These are phyloP conservation scores for Wickerhamiella sorbophila DNA, from an alignment of 805 yeast genomes.

Conservation along the genomic window DNA sequence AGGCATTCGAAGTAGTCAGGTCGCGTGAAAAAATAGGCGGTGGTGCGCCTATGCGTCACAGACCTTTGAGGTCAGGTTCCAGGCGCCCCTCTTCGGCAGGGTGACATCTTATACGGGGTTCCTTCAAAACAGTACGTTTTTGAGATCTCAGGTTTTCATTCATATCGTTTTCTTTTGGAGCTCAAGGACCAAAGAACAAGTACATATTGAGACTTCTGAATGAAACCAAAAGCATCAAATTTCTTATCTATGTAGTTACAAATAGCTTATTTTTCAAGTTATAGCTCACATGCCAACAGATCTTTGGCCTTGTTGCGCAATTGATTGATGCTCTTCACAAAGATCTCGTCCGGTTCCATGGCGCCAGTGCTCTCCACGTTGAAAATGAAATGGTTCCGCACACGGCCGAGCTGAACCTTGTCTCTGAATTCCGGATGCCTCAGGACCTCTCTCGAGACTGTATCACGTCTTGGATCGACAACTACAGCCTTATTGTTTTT, in stretches of 20 bases:
- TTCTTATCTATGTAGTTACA: too few relatives aligned
- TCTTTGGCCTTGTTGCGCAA: conserved; percentile 50
- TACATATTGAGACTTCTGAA: too few relatives aligned
- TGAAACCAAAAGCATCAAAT: too few relatives aligned
- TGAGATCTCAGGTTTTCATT: too few relatives aligned
- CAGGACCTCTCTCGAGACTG: conserved; percentile 91
- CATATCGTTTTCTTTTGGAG: too few relatives aligned
- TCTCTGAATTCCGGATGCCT: conserved; percentile 85
- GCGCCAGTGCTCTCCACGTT: conserved; percentile 94
- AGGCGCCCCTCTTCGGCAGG: background rate
- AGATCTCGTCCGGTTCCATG: conserved; percentile 92
- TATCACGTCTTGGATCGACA: conserved; percentile 82
- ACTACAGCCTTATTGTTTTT: conserved; percentile 59
- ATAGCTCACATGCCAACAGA: conserved; percentile 13
- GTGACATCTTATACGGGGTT: too few relatives aligned
- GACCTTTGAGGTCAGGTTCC: background rate
- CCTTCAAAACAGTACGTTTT: too few relatives aligned
- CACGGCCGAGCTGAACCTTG: conserved; percentile 81
- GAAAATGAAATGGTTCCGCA: conserved; percentile 84
- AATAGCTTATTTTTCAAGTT: too few relatives aligned
- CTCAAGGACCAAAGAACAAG: too few relatives aligned
- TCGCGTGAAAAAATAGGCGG: conserved; percentile 13
- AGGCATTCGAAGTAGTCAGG: conserved; percentile 37
- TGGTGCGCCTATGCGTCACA: conserved; percentile 16
- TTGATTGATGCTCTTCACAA: conserved; percentile 76